A percentile compares a stretch with the other conserved stretches of the same genome.
These are phyloP conservation scores for Eleusine indica DNA, from an alignment of 176 grass and related monocot genomes.

Conservation along the genomic window DNA sequence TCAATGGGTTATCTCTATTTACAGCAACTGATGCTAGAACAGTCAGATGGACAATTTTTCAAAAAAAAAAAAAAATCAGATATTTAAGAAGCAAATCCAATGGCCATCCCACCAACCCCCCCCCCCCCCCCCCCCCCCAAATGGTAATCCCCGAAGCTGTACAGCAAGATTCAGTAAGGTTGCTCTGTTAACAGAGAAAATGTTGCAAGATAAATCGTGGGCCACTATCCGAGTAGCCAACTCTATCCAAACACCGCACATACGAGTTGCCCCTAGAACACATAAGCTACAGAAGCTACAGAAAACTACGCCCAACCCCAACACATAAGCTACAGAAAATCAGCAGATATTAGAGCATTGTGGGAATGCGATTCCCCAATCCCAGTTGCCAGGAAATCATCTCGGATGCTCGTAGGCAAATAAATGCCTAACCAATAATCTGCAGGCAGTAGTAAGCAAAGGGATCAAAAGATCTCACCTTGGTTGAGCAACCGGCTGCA, in stretches of 20 bases:
- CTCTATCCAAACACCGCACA: constrained; percentile 12
- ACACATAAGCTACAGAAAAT: constrained; percentile 28
- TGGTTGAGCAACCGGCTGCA: constrained; percentile 80
- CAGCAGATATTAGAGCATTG: constrained; percentile 32
- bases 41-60: background rate
- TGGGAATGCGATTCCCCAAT: constrained; percentile 20
- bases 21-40: background rate
- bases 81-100: background rate
- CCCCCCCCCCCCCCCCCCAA: background rate
- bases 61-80: background rate
- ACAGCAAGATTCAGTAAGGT: background rate
- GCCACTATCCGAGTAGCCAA: background rate
- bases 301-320: constrained; percentile 1
- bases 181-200: background rate
- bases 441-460: constrained; percentile 26
- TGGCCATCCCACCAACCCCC: background rate
- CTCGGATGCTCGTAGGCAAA: background rate
- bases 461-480: constrained; percentile 57
- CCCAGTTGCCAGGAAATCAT: constrained; percentile 19
- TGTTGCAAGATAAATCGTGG: constrained; percentile 1
- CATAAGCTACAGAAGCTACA: constrained; percentile 21
- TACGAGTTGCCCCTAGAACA: background rate
- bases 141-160: background rate
- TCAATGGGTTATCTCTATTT: background rate
- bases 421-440: constrained; percentile 34